Evolutionary conservation across 2,329 filamentous ascomycete species (phyloP).

Genomic region (Zasmidium cellare): DNA sequence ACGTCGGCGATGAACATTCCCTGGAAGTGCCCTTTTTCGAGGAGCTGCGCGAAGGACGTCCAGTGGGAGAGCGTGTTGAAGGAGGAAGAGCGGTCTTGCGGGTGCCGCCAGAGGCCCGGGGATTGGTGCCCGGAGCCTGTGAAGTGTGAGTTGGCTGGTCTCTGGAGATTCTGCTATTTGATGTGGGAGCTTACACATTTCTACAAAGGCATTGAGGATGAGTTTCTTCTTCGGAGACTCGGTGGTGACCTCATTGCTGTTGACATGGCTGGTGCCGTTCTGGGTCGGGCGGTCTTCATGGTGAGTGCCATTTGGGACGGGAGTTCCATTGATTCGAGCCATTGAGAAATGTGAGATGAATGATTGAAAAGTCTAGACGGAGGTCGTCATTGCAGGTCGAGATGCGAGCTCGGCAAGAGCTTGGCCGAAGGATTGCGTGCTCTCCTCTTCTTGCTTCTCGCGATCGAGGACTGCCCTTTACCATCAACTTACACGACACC

Average conservation of each 20-base stretch:
- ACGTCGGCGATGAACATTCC: slow-evolving; percentile 69
- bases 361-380: neutral
- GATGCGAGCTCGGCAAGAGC: neutral
- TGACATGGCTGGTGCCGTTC: neutral
- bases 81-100: slow-evolving; percentile 60
- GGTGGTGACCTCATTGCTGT: neutral
- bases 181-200: slow-evolving; percentile 18
- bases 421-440: neutral
- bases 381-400: neutral
- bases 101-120: slow-evolving; percentile 64
- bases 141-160: neutral
- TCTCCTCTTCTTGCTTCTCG: neutral
- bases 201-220: slow-evolving; percentile 46
- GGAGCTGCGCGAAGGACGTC: slow-evolving; percentile 59
- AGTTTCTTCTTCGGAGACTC: slow-evolving; percentile 36
- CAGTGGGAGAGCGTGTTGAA: slow-evolving; percentile 64
- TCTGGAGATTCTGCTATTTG: too few relatives aligned
- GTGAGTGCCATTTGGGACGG: neutral
- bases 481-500: too few relatives aligned
- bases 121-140: slow-evolving; percentile 54
- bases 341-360: neutral
- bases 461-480: too few relatives aligned
- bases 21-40: slow-evolving; percentile 64
- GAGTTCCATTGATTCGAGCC: neutral
- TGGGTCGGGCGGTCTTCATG: neutral